phyloP scores from a whole-genome alignment of 2,329 filamentous ascomycete species.

The Verticillium tricorpus region DNA sequence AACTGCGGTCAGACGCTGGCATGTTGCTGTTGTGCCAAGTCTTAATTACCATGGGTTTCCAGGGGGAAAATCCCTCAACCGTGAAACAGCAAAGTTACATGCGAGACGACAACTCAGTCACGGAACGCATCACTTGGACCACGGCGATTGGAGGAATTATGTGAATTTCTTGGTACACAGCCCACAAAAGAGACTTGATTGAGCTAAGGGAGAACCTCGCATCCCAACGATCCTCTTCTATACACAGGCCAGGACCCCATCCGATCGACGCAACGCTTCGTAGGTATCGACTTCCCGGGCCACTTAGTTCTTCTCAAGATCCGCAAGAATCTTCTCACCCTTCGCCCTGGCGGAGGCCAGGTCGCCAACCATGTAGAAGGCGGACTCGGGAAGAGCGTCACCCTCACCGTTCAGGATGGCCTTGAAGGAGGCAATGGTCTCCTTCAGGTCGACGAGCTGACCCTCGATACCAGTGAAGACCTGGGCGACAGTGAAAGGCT shows the following conservation, averaged over 20 bases:
- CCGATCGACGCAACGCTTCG: slow-evolving; percentile 7
- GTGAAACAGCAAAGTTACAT: too few relatives aligned
- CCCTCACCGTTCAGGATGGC: slow-evolving; percentile 90
- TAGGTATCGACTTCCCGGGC: slow-evolving; percentile 13
- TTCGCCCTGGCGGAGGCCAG: slow-evolving; percentile 88
- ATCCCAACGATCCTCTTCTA: slow-evolving; percentile 51
- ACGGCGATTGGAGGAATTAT: slow-evolving; percentile 34
- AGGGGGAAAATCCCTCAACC: too few relatives aligned
- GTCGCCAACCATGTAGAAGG: slow-evolving; percentile 98
- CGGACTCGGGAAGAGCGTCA: slow-evolving; percentile 91
- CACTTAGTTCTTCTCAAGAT: slow-evolving; percentile 59
- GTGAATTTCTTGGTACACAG: slow-evolving; percentile 57
- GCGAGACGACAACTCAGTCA: too few relatives aligned
- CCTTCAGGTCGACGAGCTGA: slow-evolving; percentile 95
- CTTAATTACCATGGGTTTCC: too few relatives aligned
- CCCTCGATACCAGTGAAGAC: slow-evolving; percentile 94
- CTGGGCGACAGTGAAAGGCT: slow-evolving; percentile 89
- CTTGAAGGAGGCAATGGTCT: slow-evolving; percentile 97
- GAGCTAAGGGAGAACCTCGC: slow-evolving; percentile 47
- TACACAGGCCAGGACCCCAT: slow-evolving; percentile 41
- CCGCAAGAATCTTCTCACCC: slow-evolving; percentile 99
- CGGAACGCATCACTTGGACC: too few relatives aligned
- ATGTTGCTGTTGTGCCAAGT: too few relatives aligned
- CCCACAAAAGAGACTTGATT: slow-evolving; percentile 56
- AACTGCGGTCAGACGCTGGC: too few relatives aligned